These are phyloP conservation scores for Penicillium sp. DNA, from an alignment of 2,329 filamentous ascomycete genomes.

Conservation along the genomic window DNA sequence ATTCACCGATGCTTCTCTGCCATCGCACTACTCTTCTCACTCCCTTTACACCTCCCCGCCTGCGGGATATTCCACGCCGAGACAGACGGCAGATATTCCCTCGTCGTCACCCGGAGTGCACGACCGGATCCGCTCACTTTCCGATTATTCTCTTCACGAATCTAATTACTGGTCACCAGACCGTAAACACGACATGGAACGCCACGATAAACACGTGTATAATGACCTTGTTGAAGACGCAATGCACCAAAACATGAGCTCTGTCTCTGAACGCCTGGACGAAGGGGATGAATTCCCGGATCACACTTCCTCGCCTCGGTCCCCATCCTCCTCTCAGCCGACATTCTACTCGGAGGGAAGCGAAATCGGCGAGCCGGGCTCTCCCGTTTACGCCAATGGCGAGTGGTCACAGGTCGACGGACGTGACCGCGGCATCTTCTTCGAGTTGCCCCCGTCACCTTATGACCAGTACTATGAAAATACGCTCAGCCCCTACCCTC, in stretches of 20 bases:
- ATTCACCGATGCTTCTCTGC: conserved; percentile 24
- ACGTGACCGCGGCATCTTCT: conserved; percentile 26
- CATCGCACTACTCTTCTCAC: conserved; percentile 23
- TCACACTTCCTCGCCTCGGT: conserved; percentile 8
- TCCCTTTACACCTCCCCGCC: conserved; percentile 18
- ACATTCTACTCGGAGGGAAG: conserved; percentile 24
- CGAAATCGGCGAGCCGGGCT: conserved; percentile 34
- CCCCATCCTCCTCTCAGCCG: conserved; percentile 17
- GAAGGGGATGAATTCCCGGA: conserved; percentile 13
- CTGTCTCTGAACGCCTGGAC: conserved; percentile 28
- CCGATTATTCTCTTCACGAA: conserved; percentile 21
- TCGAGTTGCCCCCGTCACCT: conserved; percentile 8
- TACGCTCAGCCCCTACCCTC: too few species aligned
- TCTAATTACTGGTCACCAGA: conserved; percentile 14
- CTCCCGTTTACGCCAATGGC: conserved; percentile 27
- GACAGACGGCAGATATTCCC: conserved; percentile 15
- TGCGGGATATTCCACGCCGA: conserved; percentile 11
- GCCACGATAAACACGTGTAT: conserved; percentile 15
- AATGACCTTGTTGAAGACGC: conserved; percentile 24
- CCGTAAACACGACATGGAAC: conserved; percentile 3
- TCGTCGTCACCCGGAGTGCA: conserved; percentile 19
- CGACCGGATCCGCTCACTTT: conserved; percentile 21
- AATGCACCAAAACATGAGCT: conserved; percentile 24
- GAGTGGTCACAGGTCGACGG: conserved; percentile 25
- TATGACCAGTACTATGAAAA: conserved; percentile 1